A percentile compares a stretch with the other conserved stretches of the same genome.
Evolutionary conservation across 1,139 yeast species (phyloP).

Genomic region (Candida smagusa): DNA sequence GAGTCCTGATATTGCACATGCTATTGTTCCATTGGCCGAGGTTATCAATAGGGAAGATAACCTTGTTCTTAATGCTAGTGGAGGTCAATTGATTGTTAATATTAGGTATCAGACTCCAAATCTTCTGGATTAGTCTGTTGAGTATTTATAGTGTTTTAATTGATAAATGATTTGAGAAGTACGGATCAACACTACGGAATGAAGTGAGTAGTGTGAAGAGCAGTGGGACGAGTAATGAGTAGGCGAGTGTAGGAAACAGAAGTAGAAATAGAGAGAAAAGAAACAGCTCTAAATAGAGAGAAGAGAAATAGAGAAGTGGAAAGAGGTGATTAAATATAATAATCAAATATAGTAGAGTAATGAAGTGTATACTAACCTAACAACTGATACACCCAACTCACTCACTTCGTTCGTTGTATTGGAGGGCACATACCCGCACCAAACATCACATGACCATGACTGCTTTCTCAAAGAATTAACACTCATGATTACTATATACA

Average conservation of each 20-base stretch:
- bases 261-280: not conserved
- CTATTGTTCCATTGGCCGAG: slow-evolving; percentile 39
- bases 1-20: slow-evolving; percentile 61
- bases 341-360: no score
- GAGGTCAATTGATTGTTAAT: slow-evolving; percentile 30
- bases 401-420: no score
- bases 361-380: no score
- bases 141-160: slow-evolving; percentile 2
- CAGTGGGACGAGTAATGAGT: not conserved
- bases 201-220: not conserved
- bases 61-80: slow-evolving; percentile 23
- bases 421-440: no score
- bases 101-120: slow-evolving; percentile 21
- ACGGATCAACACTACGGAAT: not conserved
- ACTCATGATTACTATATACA: slow-evolving; percentile 1
- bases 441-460: slow-evolving; percentile 8
- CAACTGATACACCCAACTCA: no score
- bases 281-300: no score
- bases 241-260: not conserved
- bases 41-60: slow-evolving; percentile 32
- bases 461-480: slow-evolving; percentile 2
- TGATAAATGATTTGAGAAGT: not conserved
- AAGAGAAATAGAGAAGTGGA: not conserved
- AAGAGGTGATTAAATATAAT: no score
- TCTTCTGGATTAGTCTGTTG: not conserved